phyloP scores from a whole-genome alignment of 2,329 filamentous ascomycete genomes.

The Laburnicola sp. region DNA sequence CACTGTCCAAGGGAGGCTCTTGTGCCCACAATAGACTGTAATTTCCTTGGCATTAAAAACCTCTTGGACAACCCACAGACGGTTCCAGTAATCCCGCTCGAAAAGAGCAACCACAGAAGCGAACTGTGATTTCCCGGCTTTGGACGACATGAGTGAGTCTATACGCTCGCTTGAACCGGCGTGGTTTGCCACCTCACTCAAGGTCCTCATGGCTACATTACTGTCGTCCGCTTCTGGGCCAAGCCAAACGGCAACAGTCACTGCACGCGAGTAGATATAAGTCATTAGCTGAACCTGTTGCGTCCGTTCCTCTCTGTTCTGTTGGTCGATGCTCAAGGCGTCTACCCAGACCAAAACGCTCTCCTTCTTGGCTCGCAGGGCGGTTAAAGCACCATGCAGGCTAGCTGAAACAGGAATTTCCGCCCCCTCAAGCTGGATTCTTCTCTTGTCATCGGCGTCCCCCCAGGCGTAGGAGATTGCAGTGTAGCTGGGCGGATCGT shows the following conservation, averaged over 20 bases:
- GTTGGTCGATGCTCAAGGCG: slow-evolving; percentile 34
- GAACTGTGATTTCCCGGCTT: slow-evolving; percentile 12
- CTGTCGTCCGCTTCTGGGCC: slow-evolving; percentile 37
- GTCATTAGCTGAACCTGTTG: slow-evolving; percentile 27
- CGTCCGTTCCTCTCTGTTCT: slow-evolving; percentile 20
- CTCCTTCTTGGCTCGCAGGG: slow-evolving; percentile 16
- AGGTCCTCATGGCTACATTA: slow-evolving; percentile 37
- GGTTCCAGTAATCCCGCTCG: slow-evolving; percentile 44
- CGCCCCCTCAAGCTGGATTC: slow-evolving; percentile 14
- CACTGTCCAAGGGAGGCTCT: slow-evolving; percentile 41
- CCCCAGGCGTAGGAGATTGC: slow-evolving; percentile 46
- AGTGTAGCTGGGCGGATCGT: slow-evolving; percentile 24
- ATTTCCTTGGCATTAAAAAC: slow-evolving; percentile 44
- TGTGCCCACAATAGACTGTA: slow-evolving; percentile 45
- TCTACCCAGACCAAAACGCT: slow-evolving; percentile 31
- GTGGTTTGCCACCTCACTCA: slow-evolving; percentile 26
- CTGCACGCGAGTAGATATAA: slow-evolving; percentile 23
- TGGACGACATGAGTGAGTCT: neutral
- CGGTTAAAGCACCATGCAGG: slow-evolving; percentile 21
- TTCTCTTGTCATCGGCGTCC: slow-evolving; percentile 24
- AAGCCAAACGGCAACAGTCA: slow-evolving; percentile 22
- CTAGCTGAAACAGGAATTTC: slow-evolving; percentile 17
- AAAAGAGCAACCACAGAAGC: slow-evolving; percentile 37
- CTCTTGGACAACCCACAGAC: slow-evolving; percentile 52
- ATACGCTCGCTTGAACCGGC: slow-evolving; percentile 31